phyloP scores from a whole-genome alignment of 805 yeast species.

The Saccharomycopsis schoenii region DNA sequence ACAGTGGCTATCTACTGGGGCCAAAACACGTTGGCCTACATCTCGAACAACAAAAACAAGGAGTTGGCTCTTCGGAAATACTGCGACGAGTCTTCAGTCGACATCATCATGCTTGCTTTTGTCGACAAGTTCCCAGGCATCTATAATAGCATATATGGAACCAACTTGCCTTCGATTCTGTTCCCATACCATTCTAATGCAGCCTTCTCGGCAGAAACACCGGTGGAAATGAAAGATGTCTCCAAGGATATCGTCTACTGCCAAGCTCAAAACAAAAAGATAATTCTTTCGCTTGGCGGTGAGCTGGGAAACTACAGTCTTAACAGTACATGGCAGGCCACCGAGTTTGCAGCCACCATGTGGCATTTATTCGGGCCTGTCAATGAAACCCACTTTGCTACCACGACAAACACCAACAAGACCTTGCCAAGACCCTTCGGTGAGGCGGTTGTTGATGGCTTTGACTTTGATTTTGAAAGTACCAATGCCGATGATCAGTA shows the following conservation, averaged over 20 bases:
- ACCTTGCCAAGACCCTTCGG: conserved; percentile 36
- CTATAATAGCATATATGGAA: conserved; percentile 19
- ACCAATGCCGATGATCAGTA: conserved; percentile 45
- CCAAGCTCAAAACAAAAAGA: conserved; percentile 51
- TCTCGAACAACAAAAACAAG: conserved; percentile 28
- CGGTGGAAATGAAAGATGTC: conserved; percentile 34
- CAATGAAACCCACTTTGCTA: conserved; percentile 13
- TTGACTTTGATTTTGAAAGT: conserved; percentile 84
- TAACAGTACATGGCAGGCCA: conserved; percentile 37
- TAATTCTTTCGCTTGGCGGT: conserved; percentile 59
- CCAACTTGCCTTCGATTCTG: conserved; percentile 10
- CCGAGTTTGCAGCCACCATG: conserved; percentile 39
- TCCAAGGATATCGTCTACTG: conserved; percentile 54
- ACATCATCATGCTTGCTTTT: conserved; percentile 64
- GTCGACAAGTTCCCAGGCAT: conserved; percentile 47
- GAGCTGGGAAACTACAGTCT: conserved; percentile 49
- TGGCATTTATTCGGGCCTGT: conserved; percentile 47
- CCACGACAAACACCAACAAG: conserved; percentile 2
- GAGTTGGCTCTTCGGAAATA: conserved; percentile 37
- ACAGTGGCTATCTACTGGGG: conserved; percentile 88
- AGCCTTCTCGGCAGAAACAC: conserved; percentile 36
- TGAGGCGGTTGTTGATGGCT: conserved; percentile 59
- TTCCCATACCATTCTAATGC: conserved; percentile 24
- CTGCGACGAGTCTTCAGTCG: conserved; percentile 62
- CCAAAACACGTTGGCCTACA: conserved; percentile 61